phyloP scores from a whole-genome alignment of 495 filamentous ascomycete genomes.

The Penicillium ochrochloron region DNA sequence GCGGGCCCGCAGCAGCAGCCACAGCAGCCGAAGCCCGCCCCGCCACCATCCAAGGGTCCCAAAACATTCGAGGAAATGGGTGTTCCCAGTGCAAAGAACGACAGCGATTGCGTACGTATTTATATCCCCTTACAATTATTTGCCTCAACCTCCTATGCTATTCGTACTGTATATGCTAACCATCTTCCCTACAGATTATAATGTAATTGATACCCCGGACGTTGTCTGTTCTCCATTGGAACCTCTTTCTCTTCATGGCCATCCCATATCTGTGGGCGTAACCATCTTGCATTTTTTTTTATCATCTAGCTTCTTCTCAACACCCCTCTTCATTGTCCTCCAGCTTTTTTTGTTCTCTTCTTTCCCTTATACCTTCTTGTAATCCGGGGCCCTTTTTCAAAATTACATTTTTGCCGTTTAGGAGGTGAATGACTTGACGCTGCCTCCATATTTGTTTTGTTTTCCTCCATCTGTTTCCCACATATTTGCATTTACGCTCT shows the following conservation, averaged over 20 bases:
- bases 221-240: constrained; percentile 1
- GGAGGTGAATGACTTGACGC: constrained; percentile 19
- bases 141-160: neutral
- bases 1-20: constrained; percentile 36
- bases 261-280: constrained; percentile 18
- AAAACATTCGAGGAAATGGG: constrained; percentile 99
- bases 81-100: constrained; percentile 76
- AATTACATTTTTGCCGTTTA: constrained; percentile 20
- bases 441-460: neutral
- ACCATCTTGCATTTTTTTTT: constrained; percentile 17
- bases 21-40: constrained; percentile 33
- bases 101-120: constrained; percentile 86
- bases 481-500: constrained; percentile 33
- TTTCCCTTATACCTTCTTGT: constrained; percentile 9
- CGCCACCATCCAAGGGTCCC: constrained; percentile 75
- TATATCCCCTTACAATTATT: constrained; percentile 8
- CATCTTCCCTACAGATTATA: constrained; percentile 49
- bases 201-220: constrained; percentile 65
- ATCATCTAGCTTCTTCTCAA: constrained; percentile 1
- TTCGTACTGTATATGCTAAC: constrained; percentile 31
- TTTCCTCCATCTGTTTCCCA: constrained; percentile 12
- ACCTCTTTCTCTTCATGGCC: constrained; percentile 4
- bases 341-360: constrained; percentile 3
- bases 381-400: constrained; percentile 23
- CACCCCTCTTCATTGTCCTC: neutral